Percentiles rank a stretch among this genome's conserved stretches.
Evolutionary conservation across 768 basidiomycete species (phyloP).

Genomic region (Russula ochroleuca): DNA sequence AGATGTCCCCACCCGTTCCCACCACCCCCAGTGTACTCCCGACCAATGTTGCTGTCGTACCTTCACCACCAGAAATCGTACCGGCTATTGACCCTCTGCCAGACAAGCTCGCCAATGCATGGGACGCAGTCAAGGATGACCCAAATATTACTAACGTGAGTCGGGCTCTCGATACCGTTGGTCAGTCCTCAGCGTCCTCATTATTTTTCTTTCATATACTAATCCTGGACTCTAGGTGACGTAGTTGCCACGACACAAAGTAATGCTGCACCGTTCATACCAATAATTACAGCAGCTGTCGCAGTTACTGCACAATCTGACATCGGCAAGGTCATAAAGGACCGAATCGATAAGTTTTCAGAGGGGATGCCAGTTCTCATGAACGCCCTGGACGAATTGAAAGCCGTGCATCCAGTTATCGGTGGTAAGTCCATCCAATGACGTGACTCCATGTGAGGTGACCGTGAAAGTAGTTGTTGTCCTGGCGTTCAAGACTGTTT

Average conservation of each 20-base stretch:
- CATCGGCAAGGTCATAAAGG: constrained; percentile 17
- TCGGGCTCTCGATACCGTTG: not conserved
- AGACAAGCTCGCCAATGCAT: not conserved
- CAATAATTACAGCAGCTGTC: constrained; percentile 5
- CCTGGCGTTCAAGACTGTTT: constrained; percentile 47
- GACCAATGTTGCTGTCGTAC: not conserved
- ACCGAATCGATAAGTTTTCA: constrained; percentile 28
- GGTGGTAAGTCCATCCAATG: constrained; percentile 24
- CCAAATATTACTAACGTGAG: not conserved
- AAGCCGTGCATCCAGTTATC: constrained; percentile 33
- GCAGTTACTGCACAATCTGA: not conserved
- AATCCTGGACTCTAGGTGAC: not conserved
- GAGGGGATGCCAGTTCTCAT: constrained; percentile 32
- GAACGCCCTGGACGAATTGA: constrained; percentile 32
- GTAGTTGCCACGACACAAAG: not conserved
- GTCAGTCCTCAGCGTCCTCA: not conserved
- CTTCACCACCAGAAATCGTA: not conserved
- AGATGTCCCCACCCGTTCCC: not conserved
- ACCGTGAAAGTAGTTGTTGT: constrained; percentile 39
- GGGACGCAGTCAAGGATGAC: constrained; percentile 3
- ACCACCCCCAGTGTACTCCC: not conserved
- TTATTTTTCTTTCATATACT: not conserved
- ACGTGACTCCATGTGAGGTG: not conserved
- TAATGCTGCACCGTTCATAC: not conserved
- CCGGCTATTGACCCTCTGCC: not conserved